phyloP scores from a whole-genome alignment of 345 rosid genomes.

The Draba incana region DNA sequence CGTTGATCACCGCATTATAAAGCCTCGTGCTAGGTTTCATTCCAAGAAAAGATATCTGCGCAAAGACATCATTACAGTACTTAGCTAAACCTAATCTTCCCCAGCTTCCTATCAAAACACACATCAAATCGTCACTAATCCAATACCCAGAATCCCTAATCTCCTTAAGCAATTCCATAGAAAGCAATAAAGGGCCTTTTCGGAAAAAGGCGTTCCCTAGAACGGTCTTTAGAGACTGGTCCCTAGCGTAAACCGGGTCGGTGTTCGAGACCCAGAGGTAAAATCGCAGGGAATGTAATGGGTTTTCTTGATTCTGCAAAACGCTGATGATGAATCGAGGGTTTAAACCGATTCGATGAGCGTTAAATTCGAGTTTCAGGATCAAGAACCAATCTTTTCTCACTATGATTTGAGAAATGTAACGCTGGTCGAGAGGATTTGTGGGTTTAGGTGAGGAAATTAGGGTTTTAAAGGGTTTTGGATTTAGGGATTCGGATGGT shows the following conservation, averaged over 20 bases:
- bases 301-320: slow-evolving; percentile 79
- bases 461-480: slow-evolving; percentile 12
- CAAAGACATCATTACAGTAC: slow-evolving; percentile 79
- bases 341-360: slow-evolving; percentile 55
- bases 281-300: slow-evolving; percentile 58
- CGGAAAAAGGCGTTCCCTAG: slow-evolving; percentile 55
- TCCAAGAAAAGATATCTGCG: slow-evolving; percentile 80
- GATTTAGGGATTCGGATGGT: no score
- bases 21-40: slow-evolving; percentile 75
- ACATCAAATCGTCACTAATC: slow-evolving; percentile 71
- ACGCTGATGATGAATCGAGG: slow-evolving; percentile 63
- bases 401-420: slow-evolving; percentile 60
- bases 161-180: slow-evolving; percentile 68
- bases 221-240: slow-evolving; percentile 59
- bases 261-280: slow-evolving; percentile 75
- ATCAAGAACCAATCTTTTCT: slow-evolving; percentile 77
- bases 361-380: slow-evolving; percentile 61
- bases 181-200: slow-evolving; percentile 76
- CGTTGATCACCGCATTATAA: slow-evolving; percentile 84
- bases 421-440: slow-evolving; percentile 48
- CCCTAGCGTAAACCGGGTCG: slow-evolving; percentile 51
- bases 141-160: slow-evolving; percentile 58
- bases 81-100: slow-evolving; percentile 85
- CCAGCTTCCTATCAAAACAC: slow-evolving; percentile 85
- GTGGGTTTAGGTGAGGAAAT: slow-evolving; percentile 24